A percentile compares a stretch with the other conserved stretches of the same genome.
phyloP scores from a whole-genome alignment of 1,284 basidiomycete species.

The Mycosarcoma maydis region DNA sequence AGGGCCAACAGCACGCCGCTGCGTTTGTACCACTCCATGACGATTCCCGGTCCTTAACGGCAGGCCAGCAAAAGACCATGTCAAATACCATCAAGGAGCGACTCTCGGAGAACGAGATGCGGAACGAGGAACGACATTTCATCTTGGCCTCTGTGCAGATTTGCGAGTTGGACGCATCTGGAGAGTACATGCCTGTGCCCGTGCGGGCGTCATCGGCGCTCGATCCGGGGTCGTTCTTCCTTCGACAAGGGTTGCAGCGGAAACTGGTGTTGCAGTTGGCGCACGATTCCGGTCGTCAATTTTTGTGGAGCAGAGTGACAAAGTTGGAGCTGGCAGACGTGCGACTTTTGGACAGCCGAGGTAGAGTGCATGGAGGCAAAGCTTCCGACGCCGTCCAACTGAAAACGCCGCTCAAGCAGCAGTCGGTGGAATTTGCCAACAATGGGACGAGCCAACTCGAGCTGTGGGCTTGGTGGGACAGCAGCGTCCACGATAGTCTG shows the following conservation, averaged over 20 bases:
- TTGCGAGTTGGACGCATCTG: slow-evolving; percentile 84
- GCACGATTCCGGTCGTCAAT: slow-evolving; percentile 86
- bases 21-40: slow-evolving; percentile 32
- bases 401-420: slow-evolving; percentile 51
- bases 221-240: slow-evolving; percentile 85
- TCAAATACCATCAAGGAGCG: slow-evolving; percentile 53
- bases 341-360: slow-evolving; percentile 83
- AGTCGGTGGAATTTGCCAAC: slow-evolving; percentile 44
- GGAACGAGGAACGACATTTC: slow-evolving; percentile 88
- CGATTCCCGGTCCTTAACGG: background rate
- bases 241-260: slow-evolving; percentile 92
- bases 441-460: slow-evolving; percentile 53
- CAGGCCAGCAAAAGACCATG: slow-evolving; percentile 5
- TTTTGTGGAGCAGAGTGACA: slow-evolving; percentile 84
- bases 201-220: slow-evolving; percentile 80
- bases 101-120: slow-evolving; percentile 85
- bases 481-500: slow-evolving; percentile 85
- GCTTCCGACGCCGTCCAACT: slow-evolving; percentile 59
- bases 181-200: slow-evolving; percentile 83
- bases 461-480: slow-evolving; percentile 81
- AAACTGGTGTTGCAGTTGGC: slow-evolving; percentile 79
- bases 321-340: slow-evolving; percentile 83
- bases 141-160: slow-evolving; percentile 86
- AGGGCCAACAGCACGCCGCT: background rate
- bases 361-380: slow-evolving; percentile 79